These are phyloP conservation scores for Trebouxia sp. DNA, from an alignment of 139 green algal genomes.

Conservation along the genomic window DNA sequence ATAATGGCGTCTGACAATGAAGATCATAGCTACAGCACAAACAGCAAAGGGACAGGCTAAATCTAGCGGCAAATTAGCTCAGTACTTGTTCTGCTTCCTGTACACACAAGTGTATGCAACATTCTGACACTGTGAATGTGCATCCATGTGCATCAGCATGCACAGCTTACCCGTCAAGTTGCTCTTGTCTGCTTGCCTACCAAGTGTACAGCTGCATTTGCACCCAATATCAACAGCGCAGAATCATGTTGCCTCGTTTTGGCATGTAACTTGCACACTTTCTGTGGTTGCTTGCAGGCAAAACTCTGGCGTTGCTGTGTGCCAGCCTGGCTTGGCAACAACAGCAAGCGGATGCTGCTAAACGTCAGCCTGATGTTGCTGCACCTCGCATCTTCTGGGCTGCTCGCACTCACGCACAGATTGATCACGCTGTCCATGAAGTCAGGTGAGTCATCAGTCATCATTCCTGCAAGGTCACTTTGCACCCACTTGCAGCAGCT, in stretches of 20 bases:
- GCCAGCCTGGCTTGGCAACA: conserved; percentile 2
- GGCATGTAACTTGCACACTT: too few species aligned
- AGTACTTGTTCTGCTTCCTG: neutral
- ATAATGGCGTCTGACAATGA: too few species aligned
- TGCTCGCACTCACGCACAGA: conserved; percentile 25
- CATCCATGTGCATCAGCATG: neutral
- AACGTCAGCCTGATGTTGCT: neutral
- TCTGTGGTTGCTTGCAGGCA: neutral
- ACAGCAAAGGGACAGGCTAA: too few species aligned
- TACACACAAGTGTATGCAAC: neutral
- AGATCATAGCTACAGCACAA: too few species aligned
- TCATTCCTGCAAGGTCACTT: neutral
- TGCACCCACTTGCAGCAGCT: too few species aligned
- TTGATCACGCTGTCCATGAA: conserved; percentile 29
- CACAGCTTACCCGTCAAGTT: neutral
- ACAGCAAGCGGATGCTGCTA: neutral
- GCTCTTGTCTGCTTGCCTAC: neutral
- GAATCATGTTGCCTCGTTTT: neutral
- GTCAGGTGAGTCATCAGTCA: conserved; percentile 11
- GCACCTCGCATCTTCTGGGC: conserved; percentile 24
- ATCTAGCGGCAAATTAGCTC: neutral
- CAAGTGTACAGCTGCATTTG: neutral
- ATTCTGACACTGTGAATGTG: neutral
- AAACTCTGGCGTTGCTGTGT: conserved; percentile 27
- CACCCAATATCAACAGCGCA: neutral